Conservation (phyloP, 257 asterid genomes). For the Solanum virginianum region DNA sequence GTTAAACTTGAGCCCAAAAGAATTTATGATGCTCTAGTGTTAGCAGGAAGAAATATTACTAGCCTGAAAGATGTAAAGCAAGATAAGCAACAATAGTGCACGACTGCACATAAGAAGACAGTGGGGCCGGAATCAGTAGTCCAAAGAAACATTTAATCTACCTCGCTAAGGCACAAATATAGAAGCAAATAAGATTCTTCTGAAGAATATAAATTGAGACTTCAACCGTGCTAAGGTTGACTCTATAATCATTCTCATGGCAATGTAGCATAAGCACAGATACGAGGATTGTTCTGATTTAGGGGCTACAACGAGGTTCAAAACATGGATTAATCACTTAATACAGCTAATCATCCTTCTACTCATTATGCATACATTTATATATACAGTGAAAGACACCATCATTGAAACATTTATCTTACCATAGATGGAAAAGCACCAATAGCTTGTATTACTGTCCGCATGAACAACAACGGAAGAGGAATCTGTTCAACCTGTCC, state of each 20-base stretch:
- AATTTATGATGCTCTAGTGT: background rate
- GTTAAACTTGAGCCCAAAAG: background rate
- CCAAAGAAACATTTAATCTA: background rate
- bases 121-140: background rate
- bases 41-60: background rate
- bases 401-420: conserved; percentile 8
- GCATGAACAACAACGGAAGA: conserved; percentile 90
- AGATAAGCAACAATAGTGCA: background rate
- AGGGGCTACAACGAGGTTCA: background rate
- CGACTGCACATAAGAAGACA: background rate
- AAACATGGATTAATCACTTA: background rate
- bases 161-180: background rate
- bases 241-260: background rate
- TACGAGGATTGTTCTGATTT: background rate
- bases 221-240: background rate
- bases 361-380: background rate
- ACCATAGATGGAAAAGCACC: conserved; percentile 97
- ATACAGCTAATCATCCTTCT: background rate
- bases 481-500: conserved; percentile 98
- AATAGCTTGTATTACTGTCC: conserved; percentile 92
- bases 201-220: background rate
- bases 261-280: background rate
- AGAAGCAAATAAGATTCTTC: background rate
- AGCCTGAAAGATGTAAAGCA: background rate
- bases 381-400: background rate